Evolutionary conservation across 2,329 filamentous ascomycete genomes (phyloP), one percentile per base, ranked within the genome.

Genomic region (Nemania sp.): DNA sequence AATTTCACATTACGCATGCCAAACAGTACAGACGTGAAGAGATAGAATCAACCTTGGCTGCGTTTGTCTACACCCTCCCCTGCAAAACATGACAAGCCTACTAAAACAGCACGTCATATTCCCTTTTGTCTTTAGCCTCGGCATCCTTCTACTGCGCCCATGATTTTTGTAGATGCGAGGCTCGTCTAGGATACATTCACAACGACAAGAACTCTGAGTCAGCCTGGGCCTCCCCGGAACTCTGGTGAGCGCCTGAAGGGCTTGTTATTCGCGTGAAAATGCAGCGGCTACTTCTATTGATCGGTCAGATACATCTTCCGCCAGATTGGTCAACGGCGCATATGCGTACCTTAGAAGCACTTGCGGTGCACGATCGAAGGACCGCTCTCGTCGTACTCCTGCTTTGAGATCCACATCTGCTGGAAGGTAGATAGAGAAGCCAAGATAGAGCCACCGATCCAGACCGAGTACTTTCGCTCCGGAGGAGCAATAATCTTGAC

Each of bases 391-490:
- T 99, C 94, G 88, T 97, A 97, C 86, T 97, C 93, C 84, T 99
- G 94, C 91, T 99, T 99, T 72, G 94, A 99, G 88, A 99, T 97
- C 94, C 94, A 99, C 94, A 99, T 99, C 84, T 99, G 94, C 86
- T 99, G 94, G 93, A 99, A 99, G 80, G 94, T 99, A 69, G 94
- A 99, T 72, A 99, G 90, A 64, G 94, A 99, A 70, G 94, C 94
- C 74, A 99, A 82, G 82, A 99, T 99, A 79, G 94, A 99, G 86
- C 94, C 94, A 94, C 94, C 94, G 78, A 99, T 99, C 94, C 94
- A 99, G 85, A 99, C 94, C 64, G 94, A 97, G 91, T 99, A 99
- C 87, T 99, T 99, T 81, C 94, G 91, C 90, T 99, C 94, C 68
- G 94, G 94, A 70, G 94, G 94, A 82, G 94, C 94, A 77, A 99